A percentile compares a stretch with the other conserved stretches of the same genome.
phyloP scores from a whole-genome alignment of 169 alveolate species.

The Plasmodium yoelii region DNA sequence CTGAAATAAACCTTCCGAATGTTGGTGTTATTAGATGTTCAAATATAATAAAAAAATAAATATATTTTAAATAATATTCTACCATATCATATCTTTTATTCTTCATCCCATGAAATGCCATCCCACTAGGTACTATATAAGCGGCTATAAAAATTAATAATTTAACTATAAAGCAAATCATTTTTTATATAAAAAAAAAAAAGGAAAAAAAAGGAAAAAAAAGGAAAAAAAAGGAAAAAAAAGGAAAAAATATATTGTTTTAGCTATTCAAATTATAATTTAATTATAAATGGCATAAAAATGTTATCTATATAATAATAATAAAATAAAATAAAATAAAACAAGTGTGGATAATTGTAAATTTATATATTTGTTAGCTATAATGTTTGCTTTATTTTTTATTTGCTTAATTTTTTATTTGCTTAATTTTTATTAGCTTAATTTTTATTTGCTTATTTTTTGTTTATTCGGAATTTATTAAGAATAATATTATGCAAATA shows the following conservation, averaged over 20 bases:
- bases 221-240: neutral
- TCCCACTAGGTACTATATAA: conserved; percentile 26
- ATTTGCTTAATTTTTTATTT: no score
- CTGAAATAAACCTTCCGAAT: conserved; percentile 22
- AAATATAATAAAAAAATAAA: conserved; percentile 42
- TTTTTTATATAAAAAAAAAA: conserved; percentile 3
- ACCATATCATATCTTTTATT: conserved; percentile 50
- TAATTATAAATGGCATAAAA: no score
- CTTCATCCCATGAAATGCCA: conserved; percentile 55
- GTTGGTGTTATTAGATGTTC: conserved; percentile 33
- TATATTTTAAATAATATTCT: conserved; percentile 41
- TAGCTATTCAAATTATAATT: no score
- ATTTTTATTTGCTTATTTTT: no score
- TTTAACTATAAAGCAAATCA: conserved; percentile 24
- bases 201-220: neutral
- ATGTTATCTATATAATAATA: no score
- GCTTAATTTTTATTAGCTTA: no score
- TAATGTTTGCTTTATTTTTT: no score
- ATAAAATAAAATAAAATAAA: no score
- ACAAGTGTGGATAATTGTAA: no score
- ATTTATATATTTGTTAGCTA: no score
- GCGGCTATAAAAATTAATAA: conserved; percentile 26
- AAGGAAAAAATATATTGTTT: neutral
- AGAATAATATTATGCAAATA: no score
- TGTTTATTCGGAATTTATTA: no score